phyloP scores from a whole-genome alignment of 2,329 filamentous ascomycete species.

The Talaromyces islandicus region DNA sequence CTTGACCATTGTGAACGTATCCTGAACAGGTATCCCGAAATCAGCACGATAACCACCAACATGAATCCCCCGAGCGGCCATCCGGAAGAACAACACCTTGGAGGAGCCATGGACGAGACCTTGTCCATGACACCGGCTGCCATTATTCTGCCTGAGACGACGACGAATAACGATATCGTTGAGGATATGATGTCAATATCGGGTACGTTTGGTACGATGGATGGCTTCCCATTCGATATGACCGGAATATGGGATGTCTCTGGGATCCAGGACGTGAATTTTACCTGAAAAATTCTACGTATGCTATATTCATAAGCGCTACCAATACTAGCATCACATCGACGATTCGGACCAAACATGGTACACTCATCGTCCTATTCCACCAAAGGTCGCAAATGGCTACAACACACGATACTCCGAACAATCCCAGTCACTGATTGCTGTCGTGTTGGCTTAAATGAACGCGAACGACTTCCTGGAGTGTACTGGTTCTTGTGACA shows the following conservation, averaged over 20 bases:
- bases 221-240: constrained; percentile 42
- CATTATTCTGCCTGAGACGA: constrained; percentile 37
- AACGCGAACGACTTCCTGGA: neutral
- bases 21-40: constrained; percentile 33
- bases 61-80: neutral
- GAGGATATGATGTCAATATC: constrained; percentile 44
- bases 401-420: neutral
- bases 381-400: neutral
- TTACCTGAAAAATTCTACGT: constrained; percentile 13
- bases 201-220: constrained; percentile 40
- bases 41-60: constrained; percentile 8
- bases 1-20: constrained; percentile 45
- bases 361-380: neutral
- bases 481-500: neutral
- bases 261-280: constrained; percentile 35
- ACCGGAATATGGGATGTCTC: constrained; percentile 42
- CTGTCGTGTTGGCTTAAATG: neutral
- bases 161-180: constrained; percentile 41
- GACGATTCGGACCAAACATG: neutral
- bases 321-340: neutral
- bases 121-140: constrained; percentile 32
- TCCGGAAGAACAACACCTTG: constrained; percentile 7
- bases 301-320: neutral
- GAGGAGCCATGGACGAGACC: constrained; percentile 14
- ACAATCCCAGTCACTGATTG: neutral